Percentiles rank a stretch among this genome's conserved stretches.
Conservation (phyloP, 257 asterid species). For the Solanum sitiens region DNA sequence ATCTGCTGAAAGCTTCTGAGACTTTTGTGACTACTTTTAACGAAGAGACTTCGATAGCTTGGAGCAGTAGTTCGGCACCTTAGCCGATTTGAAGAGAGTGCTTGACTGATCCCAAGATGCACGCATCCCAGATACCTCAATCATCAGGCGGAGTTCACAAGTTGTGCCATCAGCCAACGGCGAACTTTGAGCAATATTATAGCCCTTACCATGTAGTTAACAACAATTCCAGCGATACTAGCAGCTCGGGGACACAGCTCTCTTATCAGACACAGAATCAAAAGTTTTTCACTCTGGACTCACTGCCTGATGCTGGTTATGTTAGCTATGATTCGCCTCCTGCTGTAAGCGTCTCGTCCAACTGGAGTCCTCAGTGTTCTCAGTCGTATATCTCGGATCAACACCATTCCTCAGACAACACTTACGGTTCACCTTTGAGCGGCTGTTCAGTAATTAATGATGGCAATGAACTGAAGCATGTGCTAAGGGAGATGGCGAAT, state of each 20-base stretch:
- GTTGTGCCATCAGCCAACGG: constrained; percentile 37
- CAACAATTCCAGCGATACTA: constrained; percentile 22
- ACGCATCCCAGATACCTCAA: constrained; percentile 49
- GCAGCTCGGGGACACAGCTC: constrained; percentile 43
- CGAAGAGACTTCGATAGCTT: not conserved
- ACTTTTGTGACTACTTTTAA: not conserved
- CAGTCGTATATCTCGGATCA: constrained; percentile 58
- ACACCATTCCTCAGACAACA: constrained; percentile 42
- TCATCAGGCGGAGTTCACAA: constrained; percentile 30
- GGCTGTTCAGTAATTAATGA: constrained; percentile 73
- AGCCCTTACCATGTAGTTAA: constrained; percentile 44
- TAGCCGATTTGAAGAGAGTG: not conserved
- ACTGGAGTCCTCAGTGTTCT: constrained; percentile 59
- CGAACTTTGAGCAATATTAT: constrained; percentile 28
- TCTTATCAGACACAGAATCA: constrained; percentile 41
- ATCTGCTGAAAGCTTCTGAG: not conserved
- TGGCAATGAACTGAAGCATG: constrained; percentile 54
- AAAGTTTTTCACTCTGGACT: constrained; percentile 72
- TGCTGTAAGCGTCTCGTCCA: constrained; percentile 48
- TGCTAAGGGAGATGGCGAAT: constrained; percentile 48
- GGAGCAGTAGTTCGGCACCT: not conserved
- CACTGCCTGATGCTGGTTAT: constrained; percentile 48
- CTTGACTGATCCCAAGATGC: constrained; percentile 32
- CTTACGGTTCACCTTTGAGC: constrained; percentile 78
- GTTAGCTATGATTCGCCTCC: constrained; percentile 49